Evolutionary conservation across 208 protist genomes (phyloP).

Genomic region (Leishmania mexicana): DNA sequence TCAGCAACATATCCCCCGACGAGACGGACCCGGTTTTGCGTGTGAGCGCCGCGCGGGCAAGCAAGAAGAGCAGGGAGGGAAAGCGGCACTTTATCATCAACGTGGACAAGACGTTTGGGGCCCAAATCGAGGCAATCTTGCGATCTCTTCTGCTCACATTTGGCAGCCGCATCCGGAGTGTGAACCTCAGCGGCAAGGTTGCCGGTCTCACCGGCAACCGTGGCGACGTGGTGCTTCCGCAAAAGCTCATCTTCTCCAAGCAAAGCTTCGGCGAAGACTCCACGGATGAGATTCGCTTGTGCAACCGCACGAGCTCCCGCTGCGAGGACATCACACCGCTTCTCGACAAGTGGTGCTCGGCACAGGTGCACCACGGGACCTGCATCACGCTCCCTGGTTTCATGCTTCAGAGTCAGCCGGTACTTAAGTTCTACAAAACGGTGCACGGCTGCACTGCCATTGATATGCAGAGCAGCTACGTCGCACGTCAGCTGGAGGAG

Average conservation of each 20-base stretch:
- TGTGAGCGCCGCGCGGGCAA: constrained; percentile 20
- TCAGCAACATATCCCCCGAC: constrained; percentile 44
- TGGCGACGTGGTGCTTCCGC: constrained; percentile 80
- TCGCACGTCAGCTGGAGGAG: constrained; percentile 76
- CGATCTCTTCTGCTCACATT: constrained; percentile 74
- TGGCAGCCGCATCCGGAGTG: constrained; percentile 69
- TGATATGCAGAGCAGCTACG: constrained; percentile 90
- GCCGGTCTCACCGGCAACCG: constrained; percentile 68
- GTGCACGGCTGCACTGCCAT: constrained; percentile 74
- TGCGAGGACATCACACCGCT: constrained; percentile 48
- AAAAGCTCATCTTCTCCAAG: constrained; percentile 84
- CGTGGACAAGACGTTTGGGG: constrained; percentile 86
- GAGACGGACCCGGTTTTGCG: constrained; percentile 55
- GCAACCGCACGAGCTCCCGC: constrained; percentile 51
- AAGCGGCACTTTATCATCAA: constrained; percentile 82
- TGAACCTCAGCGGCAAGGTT: constrained; percentile 79
- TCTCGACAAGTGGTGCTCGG: constrained; percentile 41
- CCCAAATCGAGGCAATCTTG: constrained; percentile 76
- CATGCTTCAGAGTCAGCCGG: constrained; percentile 69
- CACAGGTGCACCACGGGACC: constrained; percentile 43
- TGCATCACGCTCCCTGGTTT: constrained; percentile 80
- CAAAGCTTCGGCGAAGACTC: constrained; percentile 82
- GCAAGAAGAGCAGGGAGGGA: constrained; percentile 1
- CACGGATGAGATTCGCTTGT: constrained; percentile 74
- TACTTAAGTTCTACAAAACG: constrained; percentile 82